Conservation (phyloP, 306 rosid genomes). For the Gillenia trifoliata region DNA sequence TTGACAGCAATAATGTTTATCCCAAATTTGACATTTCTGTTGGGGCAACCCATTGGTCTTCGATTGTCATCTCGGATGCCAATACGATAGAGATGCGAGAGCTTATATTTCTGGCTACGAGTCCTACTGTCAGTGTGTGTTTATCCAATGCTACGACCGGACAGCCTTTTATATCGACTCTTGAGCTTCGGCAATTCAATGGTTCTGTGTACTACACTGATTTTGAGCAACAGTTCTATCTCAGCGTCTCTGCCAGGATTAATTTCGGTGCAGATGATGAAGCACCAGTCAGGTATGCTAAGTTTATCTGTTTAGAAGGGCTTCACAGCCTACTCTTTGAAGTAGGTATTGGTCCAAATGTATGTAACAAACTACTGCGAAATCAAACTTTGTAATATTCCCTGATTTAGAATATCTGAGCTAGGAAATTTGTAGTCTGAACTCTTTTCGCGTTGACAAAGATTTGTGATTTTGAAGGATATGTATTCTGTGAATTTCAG, state of each 20-base stretch:
- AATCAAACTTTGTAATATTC: not conserved
- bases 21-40: slow-evolving; percentile 87
- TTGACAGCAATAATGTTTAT: slow-evolving; percentile 77
- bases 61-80: slow-evolving; percentile 89
- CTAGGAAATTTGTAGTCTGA: not conserved
- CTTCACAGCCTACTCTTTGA: not conserved
- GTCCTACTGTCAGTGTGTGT: slow-evolving; percentile 74
- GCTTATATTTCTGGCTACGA: slow-evolving; percentile 79
- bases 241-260: slow-evolving; percentile 94
- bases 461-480: not conserved
- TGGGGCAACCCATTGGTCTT: slow-evolving; percentile 91
- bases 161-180: slow-evolving; percentile 87
- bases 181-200: slow-evolving; percentile 95
- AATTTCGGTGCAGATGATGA: slow-evolving; percentile 87
- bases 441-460: not conserved
- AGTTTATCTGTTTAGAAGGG: not conserved
- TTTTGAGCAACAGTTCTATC: slow-evolving; percentile 62
- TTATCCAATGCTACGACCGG: slow-evolving; percentile 98
- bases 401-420: not conserved
- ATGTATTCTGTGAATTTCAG: slow-evolving; percentile 36
- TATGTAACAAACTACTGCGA: not conserved
- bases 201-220: slow-evolving; percentile 74
- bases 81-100: slow-evolving; percentile 51
- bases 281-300: slow-evolving; percentile 64
- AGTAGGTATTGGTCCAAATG: not conserved